Base-by-base conservation (phyloP, 2,329 filamentous ascomycete genomes). In the Scedosporium aurantiacum region DNA sequence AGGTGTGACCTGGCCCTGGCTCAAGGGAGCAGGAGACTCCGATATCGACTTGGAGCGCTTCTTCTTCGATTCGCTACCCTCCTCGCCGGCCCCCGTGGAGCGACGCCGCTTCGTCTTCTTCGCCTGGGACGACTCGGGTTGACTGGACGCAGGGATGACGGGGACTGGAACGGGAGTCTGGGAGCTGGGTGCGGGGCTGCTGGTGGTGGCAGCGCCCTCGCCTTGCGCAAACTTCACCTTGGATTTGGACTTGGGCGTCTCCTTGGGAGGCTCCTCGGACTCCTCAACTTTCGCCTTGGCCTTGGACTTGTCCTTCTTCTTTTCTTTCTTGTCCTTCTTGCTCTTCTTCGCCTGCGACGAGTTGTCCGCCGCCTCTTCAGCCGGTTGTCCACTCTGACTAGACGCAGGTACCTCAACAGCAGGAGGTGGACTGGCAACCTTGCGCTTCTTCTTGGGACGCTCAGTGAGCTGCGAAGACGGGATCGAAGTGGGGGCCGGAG, bases 271-370 rank as follows among this genome's bases (percentile, higher is more conserved):
- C 18, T 47, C 57, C 6, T 28, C 10, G 57, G 57, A 8, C 7
- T 41, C 41, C 23, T 59, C 41, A 10, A 5, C 10, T 25, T 59
- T n/a, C 23, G 6, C 27, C 8, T 50, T 60, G 45, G 43, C n/a
- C 27, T 60, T 21, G 25, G 27, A 27, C 47, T 60, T 55, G 14
- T 40, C 23, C 37, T 28, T 10, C 58, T 54, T 54, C 54, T 60
- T 60, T 7, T 61, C 47, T 50, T 57, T 61, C 52, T 58, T 58
- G 7, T 58, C 57, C 37, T 61, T 61, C 54, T 61, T 57, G 14
- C 3, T 37, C 55, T 57, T 57, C 52, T 56, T 56, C n/a, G n/a
- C n/a, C n/a, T 32, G 8, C 28, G 43, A 45, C 43, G 43, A 45
- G 18, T 47, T 18, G 8, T 52, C 21, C 47, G n/a, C 10, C 2